These are phyloP conservation scores for Alternaria burnsii DNA, from an alignment of 2,329 filamentous ascomycete species.

Conservation along the genomic window DNA sequence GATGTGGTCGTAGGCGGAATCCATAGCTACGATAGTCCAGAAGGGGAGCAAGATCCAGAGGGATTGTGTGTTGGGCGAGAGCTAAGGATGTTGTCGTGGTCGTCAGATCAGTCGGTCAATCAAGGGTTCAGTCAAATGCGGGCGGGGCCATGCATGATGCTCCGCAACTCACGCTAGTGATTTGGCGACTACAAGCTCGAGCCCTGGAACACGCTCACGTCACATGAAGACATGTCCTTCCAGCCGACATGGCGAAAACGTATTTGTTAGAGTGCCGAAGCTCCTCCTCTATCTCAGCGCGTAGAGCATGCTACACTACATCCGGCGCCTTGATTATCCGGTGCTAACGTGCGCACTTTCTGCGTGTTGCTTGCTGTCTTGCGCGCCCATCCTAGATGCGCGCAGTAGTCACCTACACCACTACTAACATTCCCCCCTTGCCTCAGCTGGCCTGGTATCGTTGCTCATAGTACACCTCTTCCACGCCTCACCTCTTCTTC, in stretches of 20 bases:
- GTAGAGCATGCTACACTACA: not conserved
- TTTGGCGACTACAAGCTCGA: conserved; percentile 21
- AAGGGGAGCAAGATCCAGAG: not conserved
- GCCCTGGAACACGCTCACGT: conserved; percentile 12
- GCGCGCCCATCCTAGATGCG: not conserved
- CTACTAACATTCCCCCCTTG: not conserved
- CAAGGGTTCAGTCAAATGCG: conserved; percentile 18
- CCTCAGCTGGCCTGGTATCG: not conserved
- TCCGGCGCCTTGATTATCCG: not conserved
- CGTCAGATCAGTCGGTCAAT: conserved; percentile 16
- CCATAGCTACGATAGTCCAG: conserved; percentile 66
- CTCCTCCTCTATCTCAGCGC: not conserved
- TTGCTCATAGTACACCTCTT: not conserved
- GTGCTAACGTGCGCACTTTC: not conserved
- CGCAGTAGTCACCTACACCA: not conserved
- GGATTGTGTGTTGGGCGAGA: conserved; percentile 10
- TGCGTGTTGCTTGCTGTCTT: not conserved
- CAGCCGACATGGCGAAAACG: not conserved
- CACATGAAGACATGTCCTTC: not conserved
- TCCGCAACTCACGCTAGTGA: conserved; percentile 25
- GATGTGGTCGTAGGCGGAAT: conserved; percentile 97
- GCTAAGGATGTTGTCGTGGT: conserved; percentile 18
- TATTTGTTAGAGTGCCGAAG: not conserved
- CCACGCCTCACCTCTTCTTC: conserved; percentile 44
- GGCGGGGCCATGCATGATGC: conserved; percentile 19